A percentile compares a stretch with the other conserved stretches of the same genome.
Evolutionary conservation across 192 early-diverging fungal genomes (phyloP).

Genomic region (Rhizophagus clarus): DNA sequence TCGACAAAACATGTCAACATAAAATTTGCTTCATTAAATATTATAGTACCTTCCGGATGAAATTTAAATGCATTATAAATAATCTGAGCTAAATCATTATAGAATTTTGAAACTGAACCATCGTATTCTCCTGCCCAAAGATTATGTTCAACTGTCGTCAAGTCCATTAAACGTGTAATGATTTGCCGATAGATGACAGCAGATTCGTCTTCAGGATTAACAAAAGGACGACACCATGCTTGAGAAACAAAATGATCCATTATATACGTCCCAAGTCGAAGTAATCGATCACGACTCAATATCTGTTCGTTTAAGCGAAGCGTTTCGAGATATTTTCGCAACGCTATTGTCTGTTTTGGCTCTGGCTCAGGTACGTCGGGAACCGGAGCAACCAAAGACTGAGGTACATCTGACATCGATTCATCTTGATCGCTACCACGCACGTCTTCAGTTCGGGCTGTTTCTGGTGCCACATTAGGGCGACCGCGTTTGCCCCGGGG

Average conservation of each 20-base stretch:
- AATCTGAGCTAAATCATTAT: constrained; percentile 25
- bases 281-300: neutral
- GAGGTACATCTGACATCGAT: neutral
- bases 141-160: constrained; percentile 54
- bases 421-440: neutral
- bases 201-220: constrained; percentile 24
- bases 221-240: constrained; percentile 17
- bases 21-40: constrained; percentile 17
- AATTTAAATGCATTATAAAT: constrained; percentile 28
- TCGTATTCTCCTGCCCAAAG: constrained; percentile 42
- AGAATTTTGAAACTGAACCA: neutral
- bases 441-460: neutral
- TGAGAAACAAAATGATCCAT: constrained; percentile 26
- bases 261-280: constrained; percentile 24
- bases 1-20: neutral
- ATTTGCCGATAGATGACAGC: constrained; percentile 42
- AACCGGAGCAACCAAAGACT: neutral
- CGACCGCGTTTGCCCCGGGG: neutral
- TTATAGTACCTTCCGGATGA: constrained; percentile 15
- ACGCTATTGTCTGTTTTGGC: neutral
- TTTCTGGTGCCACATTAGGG: neutral
- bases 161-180: constrained; percentile 56
- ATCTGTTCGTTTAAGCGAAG: neutral
- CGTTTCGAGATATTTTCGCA: neutral
- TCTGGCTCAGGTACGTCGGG: neutral